Percentiles rank a stretch among this genome's conserved stretches.
Conservation (phyloP, 2,329 filamentous ascomycete genomes). For the Tympanopsis confertula region DNA sequence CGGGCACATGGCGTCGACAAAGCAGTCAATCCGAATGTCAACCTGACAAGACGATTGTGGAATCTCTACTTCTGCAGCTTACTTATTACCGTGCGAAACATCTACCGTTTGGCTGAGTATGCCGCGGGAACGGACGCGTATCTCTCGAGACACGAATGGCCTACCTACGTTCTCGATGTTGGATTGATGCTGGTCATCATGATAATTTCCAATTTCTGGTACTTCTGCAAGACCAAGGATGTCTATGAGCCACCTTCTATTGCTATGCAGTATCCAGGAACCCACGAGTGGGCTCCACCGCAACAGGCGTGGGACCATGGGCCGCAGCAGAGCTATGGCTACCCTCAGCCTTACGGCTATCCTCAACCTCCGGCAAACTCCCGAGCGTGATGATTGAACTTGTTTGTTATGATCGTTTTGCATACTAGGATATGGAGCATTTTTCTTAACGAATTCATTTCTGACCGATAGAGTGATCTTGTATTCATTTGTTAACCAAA, state of each 20-base stretch:
- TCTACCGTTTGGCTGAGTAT: constrained; percentile 36
- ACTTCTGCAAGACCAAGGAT: constrained; percentile 5
- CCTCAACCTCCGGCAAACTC: too few relatives aligned
- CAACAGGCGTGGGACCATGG: too few relatives aligned
- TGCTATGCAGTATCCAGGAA: too few relatives aligned
- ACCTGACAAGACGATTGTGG: constrained; percentile 21
- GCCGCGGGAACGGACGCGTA: constrained; percentile 26
- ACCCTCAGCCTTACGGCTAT: too few relatives aligned
- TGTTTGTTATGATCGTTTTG: too few relatives aligned
- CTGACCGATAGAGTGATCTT: too few relatives aligned
- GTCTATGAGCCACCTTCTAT: constrained; percentile 1
- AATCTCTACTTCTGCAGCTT: constrained; percentile 26
- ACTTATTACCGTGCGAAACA: constrained; percentile 30
- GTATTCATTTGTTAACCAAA: too few relatives aligned
- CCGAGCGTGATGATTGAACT: too few relatives aligned
- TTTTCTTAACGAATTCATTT: too few relatives aligned
- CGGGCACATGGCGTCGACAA: constrained; percentile 6
- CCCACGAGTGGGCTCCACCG: too few relatives aligned
- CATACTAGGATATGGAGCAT: too few relatives aligned
- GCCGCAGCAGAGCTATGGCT: too few relatives aligned
- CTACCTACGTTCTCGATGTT: constrained; percentile 25
- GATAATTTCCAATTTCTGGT: constrained; percentile 17
- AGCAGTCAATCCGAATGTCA: constrained; percentile 3
- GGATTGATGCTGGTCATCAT: constrained; percentile 26
- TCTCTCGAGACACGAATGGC: constrained; percentile 26